Percentiles rank a stretch among this genome's conserved stretches.
These are phyloP conservation scores for Neotropicomus parvogracilis DNA, from an alignment of 1,284 basidiomycete species.

Conservation along the genomic window DNA sequence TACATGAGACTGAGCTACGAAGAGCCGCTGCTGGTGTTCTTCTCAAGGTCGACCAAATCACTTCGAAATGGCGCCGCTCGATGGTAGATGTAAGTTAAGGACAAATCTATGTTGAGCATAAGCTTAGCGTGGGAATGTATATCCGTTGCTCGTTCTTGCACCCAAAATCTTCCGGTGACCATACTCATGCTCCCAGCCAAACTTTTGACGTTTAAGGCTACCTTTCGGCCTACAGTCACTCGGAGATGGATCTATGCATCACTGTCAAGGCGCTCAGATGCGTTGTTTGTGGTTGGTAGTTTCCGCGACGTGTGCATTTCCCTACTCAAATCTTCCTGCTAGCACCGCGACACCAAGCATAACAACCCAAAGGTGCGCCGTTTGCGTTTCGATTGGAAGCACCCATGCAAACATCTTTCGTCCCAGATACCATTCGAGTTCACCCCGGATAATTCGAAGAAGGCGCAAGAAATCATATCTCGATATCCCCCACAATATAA, in stretches of 20 bases:
- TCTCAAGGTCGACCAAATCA: constrained; percentile 75
- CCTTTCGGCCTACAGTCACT: constrained; percentile 20
- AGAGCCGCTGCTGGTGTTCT: constrained; percentile 77
- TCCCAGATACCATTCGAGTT: constrained; percentile 90
- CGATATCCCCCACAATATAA: constrained; percentile 97
- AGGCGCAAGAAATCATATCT: constrained; percentile 85
- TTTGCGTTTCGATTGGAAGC: constrained; percentile 1
- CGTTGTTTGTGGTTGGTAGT: constrained; percentile 50
- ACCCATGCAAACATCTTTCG: not conserved
- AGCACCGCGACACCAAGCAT: constrained; percentile 93
- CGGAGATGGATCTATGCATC: constrained; percentile 40
- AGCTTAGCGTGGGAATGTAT: constrained; percentile 18
- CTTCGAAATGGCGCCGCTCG: constrained; percentile 70
- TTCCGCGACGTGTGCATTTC: not conserved
- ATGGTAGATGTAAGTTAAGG: constrained; percentile 50
- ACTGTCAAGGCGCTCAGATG: constrained; percentile 43
- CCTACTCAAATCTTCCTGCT: constrained; percentile 14
- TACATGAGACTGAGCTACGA: constrained; percentile 54
- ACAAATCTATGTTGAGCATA: too few relatives aligned
- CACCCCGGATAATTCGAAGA: constrained; percentile 75
- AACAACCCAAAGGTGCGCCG: constrained; percentile 78
- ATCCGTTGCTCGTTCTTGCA: not conserved
- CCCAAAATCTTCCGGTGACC: not conserved
- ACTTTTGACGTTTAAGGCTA: constrained; percentile 8
- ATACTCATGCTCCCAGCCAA: constrained; percentile 25